These are phyloP conservation scores for Tylopilus cervinicoccineus DNA, from an alignment of 768 basidiomycete genomes.

Conservation along the genomic window DNA sequence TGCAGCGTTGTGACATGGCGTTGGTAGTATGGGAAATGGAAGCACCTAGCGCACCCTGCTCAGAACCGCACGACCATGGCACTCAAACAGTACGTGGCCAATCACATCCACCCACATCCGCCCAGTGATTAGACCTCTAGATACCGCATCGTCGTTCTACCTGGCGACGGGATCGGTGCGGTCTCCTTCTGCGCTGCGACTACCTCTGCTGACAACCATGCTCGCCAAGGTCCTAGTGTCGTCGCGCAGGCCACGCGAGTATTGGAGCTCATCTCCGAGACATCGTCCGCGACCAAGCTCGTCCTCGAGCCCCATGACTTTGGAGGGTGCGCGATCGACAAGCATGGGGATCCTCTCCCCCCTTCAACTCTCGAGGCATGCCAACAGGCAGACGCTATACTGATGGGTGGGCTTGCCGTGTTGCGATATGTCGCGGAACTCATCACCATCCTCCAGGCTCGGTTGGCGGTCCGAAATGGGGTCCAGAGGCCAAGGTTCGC, in stretches of 20 bases:
- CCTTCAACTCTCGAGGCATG: conserved; percentile 83
- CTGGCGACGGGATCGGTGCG: conserved; percentile 96
- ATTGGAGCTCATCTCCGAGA: conserved; percentile 64
- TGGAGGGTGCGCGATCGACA: conserved; percentile 92
- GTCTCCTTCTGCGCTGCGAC: neutral
- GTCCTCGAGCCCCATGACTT: conserved; percentile 74
- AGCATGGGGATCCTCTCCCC: conserved; percentile 80
- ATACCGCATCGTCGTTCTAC: conserved; percentile 83
- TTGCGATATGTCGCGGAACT: neutral
- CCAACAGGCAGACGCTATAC: conserved; percentile 89
- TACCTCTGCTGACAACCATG: neutral
- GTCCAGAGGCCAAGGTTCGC: conserved; percentile 79
- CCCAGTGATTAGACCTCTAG: conserved; percentile 39
- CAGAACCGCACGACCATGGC: conserved; percentile 31
- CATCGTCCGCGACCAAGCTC: conserved; percentile 63
- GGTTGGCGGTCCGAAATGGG: conserved; percentile 99
- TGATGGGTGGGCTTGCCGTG: conserved; percentile 71
- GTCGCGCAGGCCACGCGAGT: conserved; percentile 81
- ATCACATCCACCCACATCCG: neutral
- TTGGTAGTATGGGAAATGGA: neutral
- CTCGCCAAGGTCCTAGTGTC: conserved; percentile 78
- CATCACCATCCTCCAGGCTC: conserved; percentile 56
- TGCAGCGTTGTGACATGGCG: conserved; percentile 48
- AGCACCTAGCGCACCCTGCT: neutral
- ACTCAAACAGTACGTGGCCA: conserved; percentile 39